A percentile compares a stretch with the other conserved stretches of the same genome.
These are phyloP conservation scores for Saitozyma podzolica DNA, from an alignment of 768 basidiomycete genomes.

Conservation along the genomic window DNA sequence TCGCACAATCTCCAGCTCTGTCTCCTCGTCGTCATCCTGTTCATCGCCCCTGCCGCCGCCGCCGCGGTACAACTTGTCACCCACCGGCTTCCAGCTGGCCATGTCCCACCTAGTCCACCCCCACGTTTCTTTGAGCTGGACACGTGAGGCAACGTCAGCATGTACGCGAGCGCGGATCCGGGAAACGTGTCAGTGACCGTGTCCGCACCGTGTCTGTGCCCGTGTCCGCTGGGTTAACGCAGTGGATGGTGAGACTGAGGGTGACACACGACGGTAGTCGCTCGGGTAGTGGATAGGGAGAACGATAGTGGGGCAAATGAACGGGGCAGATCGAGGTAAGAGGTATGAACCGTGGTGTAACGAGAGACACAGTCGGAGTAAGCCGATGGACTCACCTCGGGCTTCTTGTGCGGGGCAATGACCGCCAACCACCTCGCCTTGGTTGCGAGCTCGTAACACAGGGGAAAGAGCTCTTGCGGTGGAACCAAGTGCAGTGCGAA, in stretches of 20 bases:
- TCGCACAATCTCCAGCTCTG: conserved; percentile 34
- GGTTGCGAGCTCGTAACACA: conserved; percentile 66
- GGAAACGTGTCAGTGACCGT: too few relatives aligned
- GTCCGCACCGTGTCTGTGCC: too few relatives aligned
- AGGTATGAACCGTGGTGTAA: not conserved
- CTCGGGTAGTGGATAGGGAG: too few relatives aligned
- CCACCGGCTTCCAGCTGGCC: conserved; percentile 37
- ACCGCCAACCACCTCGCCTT: conserved; percentile 68
- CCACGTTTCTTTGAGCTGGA: conserved; percentile 48
- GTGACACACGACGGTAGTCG: not conserved
- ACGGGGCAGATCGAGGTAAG: not conserved
- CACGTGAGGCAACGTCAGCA: too few relatives aligned
- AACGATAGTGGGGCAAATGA: not conserved
- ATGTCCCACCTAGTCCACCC: conserved; percentile 50
- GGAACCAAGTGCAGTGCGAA: conserved; percentile 73
- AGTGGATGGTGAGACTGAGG: not conserved
- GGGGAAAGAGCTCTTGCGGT: conserved; percentile 62
- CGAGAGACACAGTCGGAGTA: not conserved
- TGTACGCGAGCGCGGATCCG: too few relatives aligned
- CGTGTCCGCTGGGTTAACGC: too few relatives aligned
- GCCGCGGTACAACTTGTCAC: conserved; percentile 27
- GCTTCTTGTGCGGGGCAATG: conserved; percentile 73
- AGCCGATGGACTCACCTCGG: conserved; percentile 58
- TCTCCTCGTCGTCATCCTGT: conserved; percentile 11
- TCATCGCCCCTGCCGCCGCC: conserved; percentile 10